A percentile compares a stretch with the other conserved stretches of the same genome.
Evolutionary conservation across 2,329 filamentous ascomycete species (phyloP).

Genomic region (Trichoderma atrobrunneum): DNA sequence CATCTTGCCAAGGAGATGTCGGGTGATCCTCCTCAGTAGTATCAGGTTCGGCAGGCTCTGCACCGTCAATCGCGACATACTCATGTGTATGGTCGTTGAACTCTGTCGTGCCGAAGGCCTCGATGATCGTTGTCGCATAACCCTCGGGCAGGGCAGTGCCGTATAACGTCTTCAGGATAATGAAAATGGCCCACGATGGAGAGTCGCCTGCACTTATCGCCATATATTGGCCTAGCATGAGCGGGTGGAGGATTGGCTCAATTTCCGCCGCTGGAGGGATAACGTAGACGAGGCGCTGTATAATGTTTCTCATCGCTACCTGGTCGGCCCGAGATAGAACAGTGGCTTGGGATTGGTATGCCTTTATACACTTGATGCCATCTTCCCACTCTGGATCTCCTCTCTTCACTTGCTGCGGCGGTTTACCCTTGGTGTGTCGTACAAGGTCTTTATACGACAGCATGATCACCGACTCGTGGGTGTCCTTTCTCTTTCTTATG

Average conservation of each 20-base stretch:
- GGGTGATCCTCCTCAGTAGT: too few relatives aligned
- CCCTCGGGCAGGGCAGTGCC: background rate
- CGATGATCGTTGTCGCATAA: too few relatives aligned
- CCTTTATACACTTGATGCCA: background rate
- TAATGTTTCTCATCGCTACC: fast-evolving
- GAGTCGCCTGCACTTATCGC: too few relatives aligned
- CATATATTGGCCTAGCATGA: too few relatives aligned
- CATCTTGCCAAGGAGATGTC: too few relatives aligned
- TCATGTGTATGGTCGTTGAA: background rate
- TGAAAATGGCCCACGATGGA: background rate
- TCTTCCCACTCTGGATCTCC: background rate
- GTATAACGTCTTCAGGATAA: background rate
- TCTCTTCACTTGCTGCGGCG: background rate
- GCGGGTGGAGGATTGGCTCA: too few relatives aligned
- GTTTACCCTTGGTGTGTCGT: background rate
- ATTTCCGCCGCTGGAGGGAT: too few relatives aligned
- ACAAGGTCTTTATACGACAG: background rate
- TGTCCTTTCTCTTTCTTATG: too few relatives aligned
- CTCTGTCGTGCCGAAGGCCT: background rate
- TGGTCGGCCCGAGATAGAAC: background rate
- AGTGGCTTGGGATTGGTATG: background rate
- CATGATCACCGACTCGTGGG: background rate
- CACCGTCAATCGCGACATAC: background rate
- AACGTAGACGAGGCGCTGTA: background rate
- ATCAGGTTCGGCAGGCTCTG: too few relatives aligned